These are phyloP conservation scores for Kalmanozyma brasiliensis DNA, from an alignment of 1,284 basidiomycete species.

Conservation along the genomic window DNA sequence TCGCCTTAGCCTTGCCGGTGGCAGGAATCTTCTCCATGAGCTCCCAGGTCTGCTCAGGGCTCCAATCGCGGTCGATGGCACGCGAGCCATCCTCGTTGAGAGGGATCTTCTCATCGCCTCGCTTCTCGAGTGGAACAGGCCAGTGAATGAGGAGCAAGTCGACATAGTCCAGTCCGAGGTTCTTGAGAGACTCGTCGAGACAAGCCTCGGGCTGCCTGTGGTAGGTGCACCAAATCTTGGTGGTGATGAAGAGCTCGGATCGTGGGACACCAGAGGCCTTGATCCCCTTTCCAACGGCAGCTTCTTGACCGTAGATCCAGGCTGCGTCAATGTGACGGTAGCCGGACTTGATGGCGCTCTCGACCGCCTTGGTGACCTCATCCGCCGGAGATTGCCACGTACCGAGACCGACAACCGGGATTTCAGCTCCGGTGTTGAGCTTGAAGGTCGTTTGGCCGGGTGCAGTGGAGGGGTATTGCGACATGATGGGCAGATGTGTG, in stretches of 20 bases:
- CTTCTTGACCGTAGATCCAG: slow-evolving; percentile 75
- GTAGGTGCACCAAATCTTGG: slow-evolving; percentile 76
- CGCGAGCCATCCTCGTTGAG: slow-evolving; percentile 75
- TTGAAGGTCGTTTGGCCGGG: slow-evolving; percentile 58
- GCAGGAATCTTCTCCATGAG: slow-evolving; percentile 80
- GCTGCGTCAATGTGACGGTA: slow-evolving; percentile 40
- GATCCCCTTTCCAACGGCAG: slow-evolving; percentile 83
- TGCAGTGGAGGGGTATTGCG: slow-evolving; percentile 44
- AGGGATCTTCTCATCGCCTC: slow-evolving; percentile 75
- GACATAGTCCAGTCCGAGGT: slow-evolving; percentile 80
- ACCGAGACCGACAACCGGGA: slow-evolving; percentile 61
- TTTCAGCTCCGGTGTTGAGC: slow-evolving; percentile 66
- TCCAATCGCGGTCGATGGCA: slow-evolving; percentile 74
- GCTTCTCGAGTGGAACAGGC: slow-evolving; percentile 73
- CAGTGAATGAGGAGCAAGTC: slow-evolving; percentile 74
- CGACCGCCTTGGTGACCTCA: slow-evolving; percentile 72
- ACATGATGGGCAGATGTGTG: slow-evolving; percentile 12
- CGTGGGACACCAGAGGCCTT: slow-evolving; percentile 77
- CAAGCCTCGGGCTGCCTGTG: slow-evolving; percentile 72
- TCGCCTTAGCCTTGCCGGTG: slow-evolving; percentile 80
- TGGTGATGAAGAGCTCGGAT: slow-evolving; percentile 83
- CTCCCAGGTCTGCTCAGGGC: slow-evolving; percentile 80
- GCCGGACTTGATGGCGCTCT: slow-evolving; percentile 51
- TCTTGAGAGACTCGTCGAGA: slow-evolving; percentile 77
- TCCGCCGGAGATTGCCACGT: slow-evolving; percentile 54